These are phyloP conservation scores for Chytriomyces sp. DNA, from an alignment of 192 early-diverging fungal species.

Conservation along the genomic window DNA sequence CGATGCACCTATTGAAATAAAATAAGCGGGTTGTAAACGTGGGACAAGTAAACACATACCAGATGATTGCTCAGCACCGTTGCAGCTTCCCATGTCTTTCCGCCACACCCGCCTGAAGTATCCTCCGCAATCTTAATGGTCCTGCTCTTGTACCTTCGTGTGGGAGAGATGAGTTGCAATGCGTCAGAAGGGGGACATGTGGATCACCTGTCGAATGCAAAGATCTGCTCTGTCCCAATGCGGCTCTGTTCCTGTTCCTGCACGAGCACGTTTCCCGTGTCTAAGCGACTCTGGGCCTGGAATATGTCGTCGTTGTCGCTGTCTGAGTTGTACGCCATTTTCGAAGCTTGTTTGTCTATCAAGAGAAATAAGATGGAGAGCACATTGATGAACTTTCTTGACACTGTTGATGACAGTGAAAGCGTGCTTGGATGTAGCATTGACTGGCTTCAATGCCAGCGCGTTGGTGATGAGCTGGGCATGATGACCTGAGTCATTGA, in stretches of 20 bases:
- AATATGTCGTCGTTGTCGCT: slow-evolving; percentile 1
- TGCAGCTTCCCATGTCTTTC: slow-evolving; percentile 59
- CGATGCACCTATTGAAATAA: not conserved
- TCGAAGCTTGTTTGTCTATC: slow-evolving; percentile 1
- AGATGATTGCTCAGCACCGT: slow-evolving; percentile 22
- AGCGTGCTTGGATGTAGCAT: too few relatives aligned
- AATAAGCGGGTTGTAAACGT: too few relatives aligned
- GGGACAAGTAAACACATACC: too few relatives aligned
- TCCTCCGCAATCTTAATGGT: slow-evolving; percentile 23
- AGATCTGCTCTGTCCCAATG: not conserved
- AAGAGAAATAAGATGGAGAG: too few relatives aligned
- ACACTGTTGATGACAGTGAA: too few relatives aligned
- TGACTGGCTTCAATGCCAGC: too few relatives aligned
- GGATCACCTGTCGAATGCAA: not conserved
- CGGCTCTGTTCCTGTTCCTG: not conserved
- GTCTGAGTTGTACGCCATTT: slow-evolving; percentile 1
- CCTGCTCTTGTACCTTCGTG: not conserved
- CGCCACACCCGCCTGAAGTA: slow-evolving; percentile 45
- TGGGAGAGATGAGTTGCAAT: too few relatives aligned
- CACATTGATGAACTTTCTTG: too few relatives aligned
- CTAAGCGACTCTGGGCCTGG: not conserved
- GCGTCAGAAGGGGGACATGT: too few relatives aligned
- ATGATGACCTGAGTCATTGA: too few relatives aligned
- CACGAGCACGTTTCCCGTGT: not conserved
- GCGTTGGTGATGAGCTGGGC: too few relatives aligned